Evolutionary conservation across 805 yeast species (phyloP), one percentile per base, ranked within the genome.

Genomic region (Teunomyces lycoperdinae): DNA sequence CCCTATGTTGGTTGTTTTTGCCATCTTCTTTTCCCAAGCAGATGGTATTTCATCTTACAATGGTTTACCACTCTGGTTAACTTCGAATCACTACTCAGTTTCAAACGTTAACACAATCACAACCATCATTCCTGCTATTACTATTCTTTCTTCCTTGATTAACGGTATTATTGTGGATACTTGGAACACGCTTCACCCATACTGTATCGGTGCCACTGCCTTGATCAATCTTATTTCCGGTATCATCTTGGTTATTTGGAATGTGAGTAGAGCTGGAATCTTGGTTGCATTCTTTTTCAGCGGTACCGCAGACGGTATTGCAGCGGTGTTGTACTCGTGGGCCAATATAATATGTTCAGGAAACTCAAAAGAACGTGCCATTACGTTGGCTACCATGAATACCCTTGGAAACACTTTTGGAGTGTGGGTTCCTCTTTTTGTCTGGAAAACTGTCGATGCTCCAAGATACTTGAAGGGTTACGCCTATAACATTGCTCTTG

Each of bases 51-150:
- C 61, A 17, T 61, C 67, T 16, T 53, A 64, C 43, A 52, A 51
- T 44, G 67, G 66, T 4, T 46, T 63, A 39, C 57, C 51, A 24
- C 58, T 49, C 11, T 51, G 50, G 52, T 43, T 48, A 28, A 49
- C 42, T 30, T 45, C 50, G 4, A 45, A 48, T 14, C 66, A 68
- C 31, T 81, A 73, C 56, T 58, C 74, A 0, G 66, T 72, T 39
- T 73, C 71, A 0, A 65, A 67, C 48, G 62, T 81, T 16, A 80
- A 82, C 57, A 69, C 79, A 45, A 62, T 78, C 43, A 68, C 82
- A 11, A 72, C 83, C 2, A 51, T 80, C 11, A 80, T 85, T 1
- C 85, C 86, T 1, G 83, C 80, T n/a, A 60, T 82, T 28, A 60
- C 64, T 9, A 58, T 58, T 13, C 50, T 56, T 27, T 45, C 58